Conservation (phyloP, 2,329 filamentous ascomycete species). For the Ophiostoma perfectum region DNA sequence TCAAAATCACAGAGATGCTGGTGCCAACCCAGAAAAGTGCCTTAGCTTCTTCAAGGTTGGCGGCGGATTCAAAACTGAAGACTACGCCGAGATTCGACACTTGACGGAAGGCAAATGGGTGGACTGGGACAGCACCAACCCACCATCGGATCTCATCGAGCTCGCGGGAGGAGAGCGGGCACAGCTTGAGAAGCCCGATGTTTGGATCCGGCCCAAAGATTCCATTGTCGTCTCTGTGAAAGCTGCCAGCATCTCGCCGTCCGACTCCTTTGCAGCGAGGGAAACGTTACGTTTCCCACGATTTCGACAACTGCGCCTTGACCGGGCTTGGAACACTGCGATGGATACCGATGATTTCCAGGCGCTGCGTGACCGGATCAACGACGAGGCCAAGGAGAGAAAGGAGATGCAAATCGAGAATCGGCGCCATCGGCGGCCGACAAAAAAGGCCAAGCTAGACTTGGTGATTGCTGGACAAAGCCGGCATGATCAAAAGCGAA, state of each 20-base stretch:
- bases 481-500: conserved; percentile 26
- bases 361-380: conserved; percentile 61
- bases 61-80: conserved; percentile 79
- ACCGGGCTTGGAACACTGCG: conserved; percentile 77
- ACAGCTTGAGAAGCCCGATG: conserved; percentile 75
- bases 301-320: conserved; percentile 74
- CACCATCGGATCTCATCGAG: conserved; percentile 72
- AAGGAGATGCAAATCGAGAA: conserved; percentile 71
- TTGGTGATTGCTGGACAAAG: conserved; percentile 67
- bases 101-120: conserved; percentile 88
- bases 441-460: conserved; percentile 63
- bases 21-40: conserved; percentile 64
- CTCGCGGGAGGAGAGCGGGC: conserved; percentile 67
- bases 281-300: conserved; percentile 85
- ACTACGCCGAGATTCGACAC: conserved; percentile 78
- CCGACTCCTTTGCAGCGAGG: conserved; percentile 70
- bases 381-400: conserved; percentile 67
- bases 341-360: conserved; percentile 74
- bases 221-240: conserved; percentile 87
- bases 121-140: conserved; percentile 71
- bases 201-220: conserved; percentile 87
- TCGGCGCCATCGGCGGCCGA: conserved; percentile 47
- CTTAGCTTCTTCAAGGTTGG: conserved; percentile 98
- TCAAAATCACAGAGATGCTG: conserved; percentile 57
- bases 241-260: conserved; percentile 69